Evolutionary conservation across 805 yeast genomes (phyloP), one percentile per base, ranked within the genome.

Genomic region (Spathaspora passalidarum): DNA sequence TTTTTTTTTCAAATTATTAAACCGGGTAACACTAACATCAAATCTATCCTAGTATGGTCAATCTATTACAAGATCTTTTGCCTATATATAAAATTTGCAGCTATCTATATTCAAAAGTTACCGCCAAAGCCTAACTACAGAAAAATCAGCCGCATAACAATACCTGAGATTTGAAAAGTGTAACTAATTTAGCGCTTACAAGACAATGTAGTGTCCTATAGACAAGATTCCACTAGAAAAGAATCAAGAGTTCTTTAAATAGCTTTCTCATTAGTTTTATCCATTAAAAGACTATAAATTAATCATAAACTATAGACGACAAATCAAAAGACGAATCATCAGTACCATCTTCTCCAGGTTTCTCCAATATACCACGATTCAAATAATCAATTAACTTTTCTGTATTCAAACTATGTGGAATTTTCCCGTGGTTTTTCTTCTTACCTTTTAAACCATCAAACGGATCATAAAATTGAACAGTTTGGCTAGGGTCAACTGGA

Each of bases 401-500:
- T 20, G 45, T 38, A 6, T 19, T 44, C 17, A 35, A 13, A 32
- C 49, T 39, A 17, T 44, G 42, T 19, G 40, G 34, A 18, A 38
- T 20, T 19, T 14, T 14, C 14, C 42, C 43, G 18, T 32, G 18
- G 2, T 20, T 4, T 11, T n/a, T 21, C 11, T 32, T 40, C 8
- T 37, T 26, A 2, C 32, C 23, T 7, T 6, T 29, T 29, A 29
- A 29, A n/a, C 34, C 34, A n/a, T 29, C n/a, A 11, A 10, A 5
- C 2, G 66, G 65, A 21, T 53, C 54, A 42, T 49, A 58, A 37
- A 48, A 55, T 7, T 47, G 41, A 5, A 42, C 39, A 14, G 43
- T 42, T 2, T 56, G 56, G 6, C 47, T 42, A 1, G 57, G 58
- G 19, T 57, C 61, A 6, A 59, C 37, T 0, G 66, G 56, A 2